Conservation (phyloP, 352 stramenopile species). For the Globisporangium orthogonon region DNA sequence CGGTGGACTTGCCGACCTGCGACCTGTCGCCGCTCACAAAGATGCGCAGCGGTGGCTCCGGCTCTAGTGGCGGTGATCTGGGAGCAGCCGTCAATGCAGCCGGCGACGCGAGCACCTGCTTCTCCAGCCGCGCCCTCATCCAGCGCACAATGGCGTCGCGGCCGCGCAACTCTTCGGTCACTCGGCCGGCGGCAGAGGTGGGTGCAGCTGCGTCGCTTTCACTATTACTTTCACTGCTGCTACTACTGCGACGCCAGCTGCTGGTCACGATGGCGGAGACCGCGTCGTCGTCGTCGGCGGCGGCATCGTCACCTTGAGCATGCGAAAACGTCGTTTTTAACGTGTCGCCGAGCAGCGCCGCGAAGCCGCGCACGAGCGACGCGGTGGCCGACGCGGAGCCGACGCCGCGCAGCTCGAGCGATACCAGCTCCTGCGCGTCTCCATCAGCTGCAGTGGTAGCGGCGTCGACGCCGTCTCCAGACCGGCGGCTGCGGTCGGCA, state of each 20-base stretch:
- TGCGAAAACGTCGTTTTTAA: conserved; percentile 7
- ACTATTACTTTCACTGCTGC: not conserved
- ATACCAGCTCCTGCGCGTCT: conserved; percentile 4
- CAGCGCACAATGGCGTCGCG: conserved; percentile 22
- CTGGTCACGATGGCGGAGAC: not conserved
- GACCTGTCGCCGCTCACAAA: conserved; percentile 78
- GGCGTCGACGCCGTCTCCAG: too few relatives aligned
- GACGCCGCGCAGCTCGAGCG: conserved; percentile 18
- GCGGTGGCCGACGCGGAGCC: conserved; percentile 10
- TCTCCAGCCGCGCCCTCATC: conserved; percentile 29
- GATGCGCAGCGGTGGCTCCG: conserved; percentile 30
- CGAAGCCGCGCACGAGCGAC: conserved; percentile 47
- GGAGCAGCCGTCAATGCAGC: not conserved
- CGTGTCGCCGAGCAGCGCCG: conserved; percentile 41
- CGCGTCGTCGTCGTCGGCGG: not conserved
- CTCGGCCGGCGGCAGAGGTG: too few relatives aligned
- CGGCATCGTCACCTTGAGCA: not conserved
- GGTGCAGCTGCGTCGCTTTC: not conserved
- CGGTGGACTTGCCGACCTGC: conserved; percentile 95
- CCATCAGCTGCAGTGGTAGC: not conserved
- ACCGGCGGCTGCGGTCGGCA: too few relatives aligned
- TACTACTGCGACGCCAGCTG: not conserved
- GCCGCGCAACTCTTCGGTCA: conserved; percentile 9
- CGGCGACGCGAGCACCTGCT: conserved; percentile 10
- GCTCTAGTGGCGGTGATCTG: not conserved